Conservation (phyloP, 371 early-diverging fungal species). For the Mucor plumbeus region DNA sequence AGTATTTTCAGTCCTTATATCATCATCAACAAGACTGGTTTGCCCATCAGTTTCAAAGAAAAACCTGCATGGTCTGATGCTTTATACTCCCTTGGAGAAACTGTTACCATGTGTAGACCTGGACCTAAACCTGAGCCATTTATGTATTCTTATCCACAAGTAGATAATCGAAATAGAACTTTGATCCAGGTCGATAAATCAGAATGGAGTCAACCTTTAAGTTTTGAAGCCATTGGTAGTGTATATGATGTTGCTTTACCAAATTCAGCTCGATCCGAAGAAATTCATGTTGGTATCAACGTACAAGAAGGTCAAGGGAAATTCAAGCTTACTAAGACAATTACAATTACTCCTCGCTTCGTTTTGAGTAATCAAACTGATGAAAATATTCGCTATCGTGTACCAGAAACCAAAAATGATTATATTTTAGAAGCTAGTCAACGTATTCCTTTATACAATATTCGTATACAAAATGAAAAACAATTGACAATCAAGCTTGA, state of each 20-base stretch:
- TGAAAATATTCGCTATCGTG: constrained; percentile 78
- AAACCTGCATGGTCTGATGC: constrained; percentile 81
- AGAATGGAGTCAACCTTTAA: constrained; percentile 92
- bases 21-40: constrained; percentile 91
- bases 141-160: constrained; percentile 92
- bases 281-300: constrained; percentile 83
- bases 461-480: constrained; percentile 66
- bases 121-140: constrained; percentile 70
- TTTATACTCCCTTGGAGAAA: constrained; percentile 73
- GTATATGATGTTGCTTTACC: constrained; percentile 79
- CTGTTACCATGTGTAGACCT: constrained; percentile 38
- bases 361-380: constrained; percentile 83
- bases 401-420: constrained; percentile 63
- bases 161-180: constrained; percentile 84
- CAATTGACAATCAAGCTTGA: constrained; percentile 76
- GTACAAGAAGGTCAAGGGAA: constrained; percentile 82
- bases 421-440: constrained; percentile 60
- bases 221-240: constrained; percentile 95
- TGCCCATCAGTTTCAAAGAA: constrained; percentile 79
- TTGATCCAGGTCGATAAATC: constrained; percentile 78
- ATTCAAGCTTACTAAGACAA: constrained; percentile 79
- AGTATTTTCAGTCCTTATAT: constrained; percentile 78
- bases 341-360: constrained; percentile 92
- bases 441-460: constrained; percentile 72
- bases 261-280: constrained; percentile 54